Base-by-base conservation (phyloP, 2,329 filamentous ascomycete genomes). In the Scedosporium apiospermum region DNA sequence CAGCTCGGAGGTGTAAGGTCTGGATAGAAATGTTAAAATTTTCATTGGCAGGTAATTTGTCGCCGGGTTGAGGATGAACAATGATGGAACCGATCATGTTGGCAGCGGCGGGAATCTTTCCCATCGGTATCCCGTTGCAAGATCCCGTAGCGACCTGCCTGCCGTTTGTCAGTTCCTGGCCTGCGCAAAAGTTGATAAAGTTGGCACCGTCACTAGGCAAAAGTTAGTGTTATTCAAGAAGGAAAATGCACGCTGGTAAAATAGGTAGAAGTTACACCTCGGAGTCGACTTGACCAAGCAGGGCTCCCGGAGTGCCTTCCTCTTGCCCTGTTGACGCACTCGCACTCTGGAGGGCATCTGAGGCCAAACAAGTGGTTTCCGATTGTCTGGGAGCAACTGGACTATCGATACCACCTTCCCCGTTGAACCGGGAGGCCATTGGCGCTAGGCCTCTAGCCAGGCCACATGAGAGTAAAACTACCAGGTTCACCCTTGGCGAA, bases 141-240 rank as follows among this genome's bases (percentile, higher is more conserved):
- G 82, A 84, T 7, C 81, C 81, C 0, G 64, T 68, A 44, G 73
- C 71, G 64, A 76, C 71, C 66, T 85, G 82, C 6, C 74, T 72
- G 65, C 82, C 83, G 65, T 85, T 84, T 64, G 82, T 85, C 62
- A 81, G 68, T 3, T 75, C 78, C 69, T 81, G 77, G 64, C 80
- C 81, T 5, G 73, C 69, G 68, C 83, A 86, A 71, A 84, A 81
- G 73, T 84, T 84, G 76, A 85, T 84, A 71, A 85, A 85, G 73
- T 85, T 85, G 69, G 76, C 76, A 18, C 71, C 60, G 64, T 82
- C 78, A 53, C 78, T 81, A n/a, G 16, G 64, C 59, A 14, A 27
- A 51, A 41, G 51, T 21, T 21, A n/a, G n/a, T n/a, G 44, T 21
- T 16, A 9, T n/a, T 10, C 18, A n/a, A n/a, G 7, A 38, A 1